Conservation (phyloP, 208 protist genomes). For the Trypanosoma avium region DNA sequence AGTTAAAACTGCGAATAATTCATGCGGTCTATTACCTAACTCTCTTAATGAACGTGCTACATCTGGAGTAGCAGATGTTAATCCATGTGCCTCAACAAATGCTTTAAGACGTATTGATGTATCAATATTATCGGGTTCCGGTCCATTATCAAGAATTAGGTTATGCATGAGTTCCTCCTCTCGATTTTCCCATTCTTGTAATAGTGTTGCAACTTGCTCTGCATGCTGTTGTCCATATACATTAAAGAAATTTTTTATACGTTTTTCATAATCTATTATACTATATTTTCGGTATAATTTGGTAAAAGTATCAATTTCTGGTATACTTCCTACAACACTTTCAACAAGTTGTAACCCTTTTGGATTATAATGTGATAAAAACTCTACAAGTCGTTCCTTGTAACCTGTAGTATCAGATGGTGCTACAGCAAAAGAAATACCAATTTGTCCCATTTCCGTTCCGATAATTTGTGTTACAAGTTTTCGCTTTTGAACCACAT, state of each 20-base stretch:
- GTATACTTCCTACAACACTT: constrained; percentile 54
- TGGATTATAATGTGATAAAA: constrained; percentile 65
- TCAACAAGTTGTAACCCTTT: constrained; percentile 53
- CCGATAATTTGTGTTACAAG: constrained; percentile 63
- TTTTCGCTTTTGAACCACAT: constrained; percentile 62
- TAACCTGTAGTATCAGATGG: constrained; percentile 51
- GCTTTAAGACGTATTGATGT: constrained; percentile 45
- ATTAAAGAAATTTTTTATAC: constrained; percentile 55
- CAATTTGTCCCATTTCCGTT: constrained; percentile 73
- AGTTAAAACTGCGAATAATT: constrained; percentile 45
- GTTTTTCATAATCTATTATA: constrained; percentile 58
- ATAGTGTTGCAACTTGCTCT: constrained; percentile 39
- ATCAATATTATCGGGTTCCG: constrained; percentile 60
- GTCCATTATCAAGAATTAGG: constrained; percentile 73
- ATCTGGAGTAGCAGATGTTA: constrained; percentile 30
- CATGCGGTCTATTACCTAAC: constrained; percentile 8
- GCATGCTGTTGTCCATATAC: constrained; percentile 62
- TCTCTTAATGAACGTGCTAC: constrained; percentile 24
- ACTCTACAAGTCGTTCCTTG: constrained; percentile 48
- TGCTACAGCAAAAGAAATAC: constrained; percentile 62
- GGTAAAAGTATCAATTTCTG: constrained; percentile 76
- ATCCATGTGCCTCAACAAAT: constrained; percentile 51
- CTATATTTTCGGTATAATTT: constrained; percentile 75
- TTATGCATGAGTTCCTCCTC: constrained; percentile 81
- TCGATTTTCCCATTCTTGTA: constrained; percentile 64